Evolutionary conservation across 2,329 filamentous ascomycete species (phyloP).

Genomic region (Emericellopsis cladophorae): DNA sequence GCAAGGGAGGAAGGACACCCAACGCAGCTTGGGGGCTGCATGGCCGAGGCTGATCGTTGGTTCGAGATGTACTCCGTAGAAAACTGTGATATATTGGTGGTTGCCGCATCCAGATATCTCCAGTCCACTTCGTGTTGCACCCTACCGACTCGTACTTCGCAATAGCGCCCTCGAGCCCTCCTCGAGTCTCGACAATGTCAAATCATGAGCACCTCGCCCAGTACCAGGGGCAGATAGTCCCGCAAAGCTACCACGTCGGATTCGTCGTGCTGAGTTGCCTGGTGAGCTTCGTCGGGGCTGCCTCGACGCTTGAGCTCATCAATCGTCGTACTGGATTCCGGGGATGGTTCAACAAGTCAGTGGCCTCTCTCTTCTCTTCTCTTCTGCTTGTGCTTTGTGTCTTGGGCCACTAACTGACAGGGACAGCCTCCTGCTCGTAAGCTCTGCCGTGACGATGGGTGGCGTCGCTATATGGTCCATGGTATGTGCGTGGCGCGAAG

Average conservation of each 20-base stretch:
- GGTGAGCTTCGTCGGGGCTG: constrained; percentile 65
- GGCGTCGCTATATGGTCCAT: constrained; percentile 65
- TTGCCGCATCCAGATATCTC: neutral
- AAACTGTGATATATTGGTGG: neutral
- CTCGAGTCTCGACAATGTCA: too few relatives aligned
- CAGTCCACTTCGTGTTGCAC: too few relatives aligned
- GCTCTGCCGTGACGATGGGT: constrained; percentile 58
- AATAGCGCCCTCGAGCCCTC: too few relatives aligned
- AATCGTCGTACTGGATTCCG: constrained; percentile 60
- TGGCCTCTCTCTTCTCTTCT: neutral
- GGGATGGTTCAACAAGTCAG: constrained; percentile 58
- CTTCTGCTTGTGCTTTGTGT: too few relatives aligned
- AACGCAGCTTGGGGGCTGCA: neutral
- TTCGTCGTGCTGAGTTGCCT: constrained; percentile 63
- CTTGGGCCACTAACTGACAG: neutral
- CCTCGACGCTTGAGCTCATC: constrained; percentile 70
- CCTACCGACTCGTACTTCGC: too few relatives aligned
- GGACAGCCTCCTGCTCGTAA: constrained; percentile 45
- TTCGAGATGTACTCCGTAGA: neutral
- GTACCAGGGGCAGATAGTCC: constrained; percentile 11
- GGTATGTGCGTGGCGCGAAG: constrained; percentile 19
- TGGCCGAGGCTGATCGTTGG: neutral
- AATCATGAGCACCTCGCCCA: too few relatives aligned
- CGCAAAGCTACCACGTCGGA: constrained; percentile 38
- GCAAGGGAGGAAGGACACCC: too few relatives aligned